phyloP scores from a whole-genome alignment of 1,284 basidiomycete species.

The Cryptococcus floricola region DNA sequence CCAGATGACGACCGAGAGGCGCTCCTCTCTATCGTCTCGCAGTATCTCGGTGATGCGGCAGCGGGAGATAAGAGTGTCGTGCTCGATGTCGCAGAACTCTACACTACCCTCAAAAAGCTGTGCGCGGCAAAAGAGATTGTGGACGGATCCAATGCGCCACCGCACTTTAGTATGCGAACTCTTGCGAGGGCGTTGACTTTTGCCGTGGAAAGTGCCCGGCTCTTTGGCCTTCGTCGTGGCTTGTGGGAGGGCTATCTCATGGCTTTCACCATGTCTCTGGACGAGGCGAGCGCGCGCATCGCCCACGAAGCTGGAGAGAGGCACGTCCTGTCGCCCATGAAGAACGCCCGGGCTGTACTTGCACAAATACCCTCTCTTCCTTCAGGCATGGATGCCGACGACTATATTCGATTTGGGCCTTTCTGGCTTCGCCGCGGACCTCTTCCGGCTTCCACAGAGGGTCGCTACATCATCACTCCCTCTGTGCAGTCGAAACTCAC shows the following conservation, averaged over 20 bases:
- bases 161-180: constrained; percentile 97
- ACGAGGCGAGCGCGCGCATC: constrained; percentile 65
- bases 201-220: constrained; percentile 72
- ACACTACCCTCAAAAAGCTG: constrained; percentile 75
- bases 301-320: constrained; percentile 69
- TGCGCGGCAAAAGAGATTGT: constrained; percentile 78
- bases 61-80: constrained; percentile 84
- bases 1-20: constrained; percentile 92
- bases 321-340: constrained; percentile 75
- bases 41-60: constrained; percentile 82
- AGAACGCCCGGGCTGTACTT: constrained; percentile 73
- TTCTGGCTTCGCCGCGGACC: constrained; percentile 86
- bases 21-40: constrained; percentile 76
- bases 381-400: constrained; percentile 53
- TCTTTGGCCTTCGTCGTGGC: constrained; percentile 78
- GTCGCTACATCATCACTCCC: constrained; percentile 87
- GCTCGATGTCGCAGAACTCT: constrained; percentile 89
- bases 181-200: constrained; percentile 88
- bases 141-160: constrained; percentile 90
- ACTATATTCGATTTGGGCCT: constrained; percentile 79
- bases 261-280: constrained; percentile 95
- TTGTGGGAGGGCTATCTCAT: constrained; percentile 96
- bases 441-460: constrained; percentile 56
- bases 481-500: constrained; percentile 94
- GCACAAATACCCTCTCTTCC: constrained; percentile 64